Percentiles rank a stretch among this genome's conserved stretches.
These are phyloP conservation scores for Trichoderma simmonsii DNA, from an alignment of 2,329 filamentous ascomycete genomes.

Conservation along the genomic window DNA sequence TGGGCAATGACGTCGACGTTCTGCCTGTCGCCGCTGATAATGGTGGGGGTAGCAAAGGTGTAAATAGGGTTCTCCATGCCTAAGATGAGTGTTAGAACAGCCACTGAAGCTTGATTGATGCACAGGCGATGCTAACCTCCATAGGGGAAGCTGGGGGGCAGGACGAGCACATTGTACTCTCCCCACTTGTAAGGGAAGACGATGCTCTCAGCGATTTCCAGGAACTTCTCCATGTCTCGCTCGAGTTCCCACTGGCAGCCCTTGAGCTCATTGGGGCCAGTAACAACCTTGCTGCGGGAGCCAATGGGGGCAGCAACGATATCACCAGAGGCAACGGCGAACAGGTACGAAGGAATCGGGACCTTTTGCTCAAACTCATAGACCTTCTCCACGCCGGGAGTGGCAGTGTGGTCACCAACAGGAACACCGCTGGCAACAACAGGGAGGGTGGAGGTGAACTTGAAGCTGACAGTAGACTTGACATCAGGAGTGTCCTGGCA, in stretches of 20 bases:
- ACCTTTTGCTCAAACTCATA: slow-evolving; percentile 89
- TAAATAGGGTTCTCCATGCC: slow-evolving; percentile 91
- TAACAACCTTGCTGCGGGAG: slow-evolving; percentile 77
- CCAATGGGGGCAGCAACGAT: slow-evolving; percentile 83
- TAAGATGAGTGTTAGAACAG: slow-evolving; percentile 26
- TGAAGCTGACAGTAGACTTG: slow-evolving; percentile 92
- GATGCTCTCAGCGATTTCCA: slow-evolving; percentile 76
- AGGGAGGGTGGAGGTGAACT: slow-evolving; percentile 78
- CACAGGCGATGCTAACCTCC: slow-evolving; percentile 53
- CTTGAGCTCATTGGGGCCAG: slow-evolving; percentile 80
- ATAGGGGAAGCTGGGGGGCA: slow-evolving; percentile 88
- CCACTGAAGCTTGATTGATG: background rate
- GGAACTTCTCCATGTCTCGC: slow-evolving; percentile 85
- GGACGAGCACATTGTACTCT: slow-evolving; percentile 87
- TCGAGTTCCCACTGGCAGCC: slow-evolving; percentile 90
- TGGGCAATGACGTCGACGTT: slow-evolving; percentile 97
- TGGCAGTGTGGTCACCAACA: slow-evolving; percentile 43
- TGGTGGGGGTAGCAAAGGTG: slow-evolving; percentile 91
- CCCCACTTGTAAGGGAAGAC: slow-evolving; percentile 92
- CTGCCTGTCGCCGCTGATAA: slow-evolving; percentile 85
- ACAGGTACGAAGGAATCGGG: slow-evolving; percentile 91
- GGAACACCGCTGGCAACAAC: slow-evolving; percentile 87
- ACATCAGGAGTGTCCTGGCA: slow-evolving; percentile 97
- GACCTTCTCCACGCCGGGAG: slow-evolving; percentile 52
- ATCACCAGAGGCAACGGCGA: slow-evolving; percentile 86